Percentiles rank a stretch among this genome's conserved stretches.
Evolutionary conservation across 2,329 filamentous ascomycete genomes (phyloP).

Genomic region (Arthrobotrys entomopaga): DNA sequence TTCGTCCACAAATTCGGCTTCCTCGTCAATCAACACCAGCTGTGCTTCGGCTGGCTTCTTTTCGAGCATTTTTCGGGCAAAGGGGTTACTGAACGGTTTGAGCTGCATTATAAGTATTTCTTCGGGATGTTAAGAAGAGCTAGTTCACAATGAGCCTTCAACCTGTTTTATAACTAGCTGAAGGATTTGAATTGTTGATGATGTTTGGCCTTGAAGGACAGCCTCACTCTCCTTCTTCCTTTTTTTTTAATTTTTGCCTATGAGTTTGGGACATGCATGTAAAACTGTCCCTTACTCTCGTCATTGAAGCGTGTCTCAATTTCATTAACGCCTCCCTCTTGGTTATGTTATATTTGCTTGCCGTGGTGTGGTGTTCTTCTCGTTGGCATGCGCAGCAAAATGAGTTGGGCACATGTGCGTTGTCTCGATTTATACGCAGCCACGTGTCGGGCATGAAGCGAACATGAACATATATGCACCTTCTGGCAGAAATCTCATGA

Average conservation of each 20-base stretch:
- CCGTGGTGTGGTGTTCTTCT: neutral
- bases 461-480: too few species aligned
- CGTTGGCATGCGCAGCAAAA: slow-evolving; percentile 14
- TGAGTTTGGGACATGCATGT: slow-evolving; percentile 1
- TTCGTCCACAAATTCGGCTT: slow-evolving; percentile 32
- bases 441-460: slow-evolving; percentile 31
- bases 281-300: neutral
- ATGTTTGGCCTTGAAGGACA: neutral
- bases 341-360: slow-evolving; percentile 1
- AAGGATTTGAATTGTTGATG: neutral
- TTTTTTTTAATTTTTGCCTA: slow-evolving; percentile 4
- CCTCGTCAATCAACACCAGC: slow-evolving; percentile 51
- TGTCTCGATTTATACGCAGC: slow-evolving; percentile 43
- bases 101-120: slow-evolving; percentile 37
- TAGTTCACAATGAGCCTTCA: too few species aligned
- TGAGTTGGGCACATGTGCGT: slow-evolving; percentile 46
- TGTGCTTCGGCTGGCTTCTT: slow-evolving; percentile 37
- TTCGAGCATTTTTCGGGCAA: slow-evolving; percentile 38
- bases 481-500: too few species aligned
- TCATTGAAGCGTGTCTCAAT: neutral
- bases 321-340: neutral
- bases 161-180: too few species aligned
- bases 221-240: neutral
- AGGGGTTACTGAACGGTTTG: slow-evolving; percentile 42
- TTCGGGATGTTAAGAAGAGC: neutral